Base-by-base conservation (phyloP, 1,139 yeast species). In the Meyerozyma athensensis region DNA sequence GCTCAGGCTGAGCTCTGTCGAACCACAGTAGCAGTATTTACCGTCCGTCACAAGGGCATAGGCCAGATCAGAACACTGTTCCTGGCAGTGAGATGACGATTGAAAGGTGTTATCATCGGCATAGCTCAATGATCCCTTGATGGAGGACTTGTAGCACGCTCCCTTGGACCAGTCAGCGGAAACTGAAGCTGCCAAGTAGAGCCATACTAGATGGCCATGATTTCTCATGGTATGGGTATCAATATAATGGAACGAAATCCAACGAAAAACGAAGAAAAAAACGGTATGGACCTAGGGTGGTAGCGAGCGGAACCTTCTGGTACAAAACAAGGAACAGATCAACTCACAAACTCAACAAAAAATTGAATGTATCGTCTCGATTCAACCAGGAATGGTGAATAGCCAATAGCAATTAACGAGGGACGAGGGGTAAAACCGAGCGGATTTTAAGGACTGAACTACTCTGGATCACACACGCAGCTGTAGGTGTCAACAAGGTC, bases 11-110 rank as follows among this genome's bases (percentile, higher is more conserved):
- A 80, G 77, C 14, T 58, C 56, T 0, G 63, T 45, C 44, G 68
- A 58, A 22, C 86, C 87, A 58, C 90, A 82, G 52, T 72, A 81
- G 52, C 90, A 82, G 17, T 65, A 54, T 20, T 66, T 56, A 2
- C 87, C 86, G 39, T 65, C 52, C 7, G 66, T 54, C 26, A 79
- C 56, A 1, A 84, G 89, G 7, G 77, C 78, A 17, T 81, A 68
- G 21, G 62, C 60, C 35, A 54, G 54, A 4, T 71, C 77, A 2
- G 53, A 26, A 52, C 86, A 79, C 41, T 56, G 55, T 2, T 43
- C 45, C 46, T 68, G 59, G 58, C 86, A 79, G 52, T 74, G 64
- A 3, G 72, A 68, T 20, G 77, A 65, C 18, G 80, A 68, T 50
- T 79, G 84, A 46, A 54, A 78, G 2, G 54, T 58, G 54, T 66